A percentile compares a stretch with the other conserved stretches of the same genome.
These are phyloP conservation scores for Kurtzmaniella cleridarum DNA, from an alignment of 805 yeast genomes.

Conservation along the genomic window DNA sequence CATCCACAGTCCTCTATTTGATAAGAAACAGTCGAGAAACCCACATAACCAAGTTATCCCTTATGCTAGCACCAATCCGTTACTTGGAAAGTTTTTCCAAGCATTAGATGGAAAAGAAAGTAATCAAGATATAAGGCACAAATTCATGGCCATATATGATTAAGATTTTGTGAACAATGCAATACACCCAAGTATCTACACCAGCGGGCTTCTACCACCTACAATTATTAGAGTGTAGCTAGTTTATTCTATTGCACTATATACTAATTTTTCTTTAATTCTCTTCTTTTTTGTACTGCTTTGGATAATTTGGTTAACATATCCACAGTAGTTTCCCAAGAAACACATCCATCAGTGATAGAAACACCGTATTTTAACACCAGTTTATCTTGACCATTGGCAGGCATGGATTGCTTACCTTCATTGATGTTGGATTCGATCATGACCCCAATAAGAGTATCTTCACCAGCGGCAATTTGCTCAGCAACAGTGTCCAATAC, in stretches of 20 bases:
- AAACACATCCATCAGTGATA: conserved; percentile 94
- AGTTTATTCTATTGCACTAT: conserved; percentile 6
- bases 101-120: conserved; percentile 7
- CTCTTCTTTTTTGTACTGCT: conserved; percentile 82
- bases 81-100: conserved; percentile 11
- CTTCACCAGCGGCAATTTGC: conserved; percentile 79
- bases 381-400: conserved; percentile 42
- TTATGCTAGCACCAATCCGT: conserved; percentile 25
- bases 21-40: conserved; percentile 51
- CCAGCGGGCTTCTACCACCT: no score
- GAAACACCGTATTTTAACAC: conserved; percentile 88
- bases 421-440: conserved; percentile 88
- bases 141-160: neutral
- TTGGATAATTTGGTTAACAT: conserved; percentile 75
- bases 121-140: conserved; percentile 5
- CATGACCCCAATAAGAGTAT: conserved; percentile 85
- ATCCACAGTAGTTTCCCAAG: conserved; percentile 80
- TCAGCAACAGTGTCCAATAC: conserved; percentile 79
- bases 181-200: no score
- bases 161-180: neutral
- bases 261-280: conserved; percentile 9
- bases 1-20: conserved; percentile 32
- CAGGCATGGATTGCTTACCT: conserved; percentile 83
- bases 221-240: no score
- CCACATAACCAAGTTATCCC: conserved; percentile 45